A percentile compares a stretch with the other conserved stretches of the same genome.
phyloP scores from a whole-genome alignment of 192 early-diverging fungal genomes.

The Backusella circina region DNA sequence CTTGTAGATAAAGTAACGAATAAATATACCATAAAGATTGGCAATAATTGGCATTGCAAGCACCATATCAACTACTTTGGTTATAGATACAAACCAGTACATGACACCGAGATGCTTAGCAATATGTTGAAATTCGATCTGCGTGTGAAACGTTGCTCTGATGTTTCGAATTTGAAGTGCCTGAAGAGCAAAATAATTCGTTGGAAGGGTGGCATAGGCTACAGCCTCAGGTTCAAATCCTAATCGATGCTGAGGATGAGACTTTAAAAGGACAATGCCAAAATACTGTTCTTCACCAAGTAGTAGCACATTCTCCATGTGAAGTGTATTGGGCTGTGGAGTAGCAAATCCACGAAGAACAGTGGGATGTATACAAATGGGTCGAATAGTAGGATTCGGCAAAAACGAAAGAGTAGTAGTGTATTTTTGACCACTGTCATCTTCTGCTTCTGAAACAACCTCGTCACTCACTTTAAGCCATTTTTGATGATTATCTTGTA shows the following conservation, averaged over 20 bases:
- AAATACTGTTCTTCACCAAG: conserved; percentile 39
- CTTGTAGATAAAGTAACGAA: conserved; percentile 25
- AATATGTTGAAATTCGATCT: conserved; percentile 28
- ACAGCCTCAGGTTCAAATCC: conserved; percentile 39
- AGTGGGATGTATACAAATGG: conserved; percentile 37
- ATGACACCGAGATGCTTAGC: conserved; percentile 23
- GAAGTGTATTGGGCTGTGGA: conserved; percentile 28
- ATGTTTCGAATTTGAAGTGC: conserved; percentile 26
- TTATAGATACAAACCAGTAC: conserved; percentile 28
- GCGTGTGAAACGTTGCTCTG: conserved; percentile 30
- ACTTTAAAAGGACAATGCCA: conserved; percentile 28
- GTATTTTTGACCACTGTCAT: not conserved
- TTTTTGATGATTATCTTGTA: not conserved
- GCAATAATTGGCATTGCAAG: conserved; percentile 27
- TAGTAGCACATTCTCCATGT: conserved; percentile 34
- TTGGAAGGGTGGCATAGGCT: conserved; percentile 31
- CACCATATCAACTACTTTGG: conserved; percentile 29
- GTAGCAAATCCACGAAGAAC: conserved; percentile 30
- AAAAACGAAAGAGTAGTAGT: conserved; percentile 18
- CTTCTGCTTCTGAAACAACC: conserved; percentile 2
- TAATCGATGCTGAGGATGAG: conserved; percentile 29
- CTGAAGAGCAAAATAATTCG: conserved; percentile 28
- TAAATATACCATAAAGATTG: conserved; percentile 26
- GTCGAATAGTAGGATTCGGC: conserved; percentile 7
- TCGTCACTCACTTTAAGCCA: conserved; percentile 20